Conservation (phyloP, 164 flowering plant genomes). For the Liriodendron chinense region DNA sequence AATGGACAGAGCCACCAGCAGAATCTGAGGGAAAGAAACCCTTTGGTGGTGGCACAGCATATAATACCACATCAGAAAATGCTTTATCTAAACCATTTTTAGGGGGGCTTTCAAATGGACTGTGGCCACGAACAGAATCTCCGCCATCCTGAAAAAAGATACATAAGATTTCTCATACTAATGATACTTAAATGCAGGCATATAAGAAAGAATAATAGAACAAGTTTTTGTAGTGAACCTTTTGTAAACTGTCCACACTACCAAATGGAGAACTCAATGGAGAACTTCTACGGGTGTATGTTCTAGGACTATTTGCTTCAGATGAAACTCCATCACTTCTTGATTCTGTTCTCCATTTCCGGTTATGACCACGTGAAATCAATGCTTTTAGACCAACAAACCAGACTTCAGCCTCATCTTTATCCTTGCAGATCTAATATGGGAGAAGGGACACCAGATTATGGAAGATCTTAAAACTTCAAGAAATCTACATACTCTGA, state of each 20-base stretch:
- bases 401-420: constrained; percentile 99
- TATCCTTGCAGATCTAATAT: constrained; percentile 92
- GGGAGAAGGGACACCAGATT: constrained; percentile 9
- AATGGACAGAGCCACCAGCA: constrained; percentile 78
- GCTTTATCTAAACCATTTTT: constrained; percentile 78
- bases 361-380: constrained; percentile 77
- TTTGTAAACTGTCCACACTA: constrained; percentile 71
- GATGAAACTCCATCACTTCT: constrained; percentile 95
- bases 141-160: constrained; percentile 58
- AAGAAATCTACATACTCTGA: background rate
- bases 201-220: background rate
- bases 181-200: constrained; percentile 5
- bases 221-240: constrained; percentile 39
- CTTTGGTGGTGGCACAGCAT: constrained; percentile 85
- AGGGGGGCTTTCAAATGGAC: constrained; percentile 93
- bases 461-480: constrained; percentile 1
- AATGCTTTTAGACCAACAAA: constrained; percentile 95
- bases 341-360: constrained; percentile 92
- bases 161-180: constrained; percentile 9
- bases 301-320: constrained; percentile 91
- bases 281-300: constrained; percentile 89
- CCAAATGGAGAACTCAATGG: constrained; percentile 93
- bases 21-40: constrained; percentile 85
- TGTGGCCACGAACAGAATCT: constrained; percentile 73
- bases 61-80: constrained; percentile 68